Evolutionary conservation across 805 yeast species (phyloP), one percentile per base, ranked within the genome.

Genomic region (Saturnispora sanitii): DNA sequence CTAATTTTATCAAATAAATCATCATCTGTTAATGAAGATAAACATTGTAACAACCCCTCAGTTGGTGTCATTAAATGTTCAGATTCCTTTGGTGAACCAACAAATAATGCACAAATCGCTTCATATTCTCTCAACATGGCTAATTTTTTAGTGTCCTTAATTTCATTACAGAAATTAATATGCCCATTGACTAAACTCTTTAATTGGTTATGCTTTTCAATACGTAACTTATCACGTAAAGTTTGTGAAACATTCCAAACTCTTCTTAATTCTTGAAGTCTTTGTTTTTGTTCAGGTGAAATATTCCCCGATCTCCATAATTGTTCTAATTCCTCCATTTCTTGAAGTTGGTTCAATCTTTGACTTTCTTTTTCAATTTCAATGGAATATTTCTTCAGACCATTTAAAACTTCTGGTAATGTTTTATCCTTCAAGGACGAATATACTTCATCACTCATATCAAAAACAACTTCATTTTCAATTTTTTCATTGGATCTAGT

Each of bases 1-100:
- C 98, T 71, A 42, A 86, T 64, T 54, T 85, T 85, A 53, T 85
- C 42, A 68, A 66, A 22, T 66, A 73, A 33, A 77, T 66, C 32
- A 63, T 67, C 20, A 64, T 66, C 42, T 7, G 19, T 22, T 16
- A 40, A 22, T 33, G 73, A 60, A 0, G 67, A 62, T 18, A 90
- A 64, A 18, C 78, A 55, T 3, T 62, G 67, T 22, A 88, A 65
- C 42, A 87, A 61, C 27, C 72, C 75, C 38, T 76, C 82, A 2
- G 65, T 59, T 2, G 58, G 49, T 25, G 82, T 77, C 19, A 83
- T 61, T 39, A 40, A 35, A 34, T 40, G 28, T 4, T 38, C 12
- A 3, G 35, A 23, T 15, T 40, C 38, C 16, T 40, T 40, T 12
- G 42, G 42, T 9, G 42, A 34, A 2, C 42, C 35, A 28, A 40